Base-by-base conservation (phyloP, 306 rosid species). In the Mimosa bimucronata region DNA sequence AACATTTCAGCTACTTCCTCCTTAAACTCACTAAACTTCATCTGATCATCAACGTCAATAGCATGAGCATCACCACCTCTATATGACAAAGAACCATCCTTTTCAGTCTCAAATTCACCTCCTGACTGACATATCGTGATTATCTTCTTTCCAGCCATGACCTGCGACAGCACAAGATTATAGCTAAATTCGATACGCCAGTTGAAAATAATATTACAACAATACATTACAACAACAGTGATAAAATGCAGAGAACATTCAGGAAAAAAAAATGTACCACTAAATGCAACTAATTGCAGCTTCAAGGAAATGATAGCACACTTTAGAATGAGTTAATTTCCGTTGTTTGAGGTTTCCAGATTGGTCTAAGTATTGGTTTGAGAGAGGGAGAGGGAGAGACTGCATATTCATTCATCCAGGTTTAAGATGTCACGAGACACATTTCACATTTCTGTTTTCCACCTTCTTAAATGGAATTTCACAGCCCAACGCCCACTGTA, bases 61-160 rank as follows among this genome's bases (percentile, higher is more conserved):
- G 98, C 98, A 86, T 95, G 98, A 81, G 98, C 98, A 62, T 90
- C 92, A 15, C 97, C 91, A 1, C 97, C 93, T 76, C 83, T 84
- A 77, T 95, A 95, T 23, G 71, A 88, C 84, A 92, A 86, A 67
- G 78, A 80, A 71, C 98, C 97, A 84, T 91, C 97, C 70, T 88
- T 88, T 40, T 78, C 86, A 61, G 91, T 71, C 76, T 79, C 85
- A 79, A 92, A 95, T 80, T 91, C 88, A 70, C 98, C 98, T 61
- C 98, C 98, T 2, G 88, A 91, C 78, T 95, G 98, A 86, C 98
- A 95, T 76, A 95, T 92, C 21, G 94, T 93, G 70, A 95, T 95
- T 64, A 91, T 72, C 86, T 80, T 92, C 84, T 77, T 88, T 81
- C 74, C 82, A 73, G 84, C 93, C 98, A 91, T 94, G 86, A 77